phyloP scores from a whole-genome alignment of 78 protist genomes.

The Ministeria vibrans region DNA sequence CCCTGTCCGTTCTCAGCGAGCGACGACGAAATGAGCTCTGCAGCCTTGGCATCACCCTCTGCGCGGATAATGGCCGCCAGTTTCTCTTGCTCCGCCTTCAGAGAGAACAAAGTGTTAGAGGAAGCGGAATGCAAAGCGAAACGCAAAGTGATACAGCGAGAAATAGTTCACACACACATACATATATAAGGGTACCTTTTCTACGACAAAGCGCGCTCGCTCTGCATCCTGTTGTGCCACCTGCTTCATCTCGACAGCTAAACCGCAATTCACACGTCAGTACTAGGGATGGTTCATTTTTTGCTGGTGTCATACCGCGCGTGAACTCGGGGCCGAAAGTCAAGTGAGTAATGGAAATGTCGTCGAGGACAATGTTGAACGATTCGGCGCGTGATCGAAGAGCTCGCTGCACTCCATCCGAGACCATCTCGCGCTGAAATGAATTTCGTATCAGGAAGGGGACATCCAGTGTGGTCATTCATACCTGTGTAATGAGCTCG shows the following conservation, averaged over 20 bases:
- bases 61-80: constrained; percentile 65
- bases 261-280: too few relatives aligned
- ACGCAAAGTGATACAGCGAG: too few relatives aligned
- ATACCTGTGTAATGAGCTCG: constrained; percentile 66
- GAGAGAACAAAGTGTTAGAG: too few relatives aligned
- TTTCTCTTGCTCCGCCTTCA: constrained; percentile 69
- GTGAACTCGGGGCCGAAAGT: constrained; percentile 67
- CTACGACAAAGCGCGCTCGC: constrained; percentile 55
- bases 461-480: too few relatives aligned
- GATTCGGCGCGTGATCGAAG: constrained; percentile 28
- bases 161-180: too few relatives aligned
- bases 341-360: constrained; percentile 63
- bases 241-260: constrained; percentile 78
- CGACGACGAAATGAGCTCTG: constrained; percentile 35
- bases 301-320: too few relatives aligned
- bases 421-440: constrained; percentile 65
- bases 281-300: too few relatives aligned
- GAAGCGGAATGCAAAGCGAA: background rate
- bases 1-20: constrained; percentile 39
- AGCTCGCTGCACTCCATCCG: constrained; percentile 18
- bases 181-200: background rate
- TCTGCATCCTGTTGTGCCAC: constrained; percentile 81
- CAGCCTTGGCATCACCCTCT: constrained; percentile 70
- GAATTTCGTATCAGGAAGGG: too few relatives aligned
- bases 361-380: constrained; percentile 60